Evolutionary conservation across 1,139 yeast genomes (phyloP).

Genomic region (Pichia sp.): DNA sequence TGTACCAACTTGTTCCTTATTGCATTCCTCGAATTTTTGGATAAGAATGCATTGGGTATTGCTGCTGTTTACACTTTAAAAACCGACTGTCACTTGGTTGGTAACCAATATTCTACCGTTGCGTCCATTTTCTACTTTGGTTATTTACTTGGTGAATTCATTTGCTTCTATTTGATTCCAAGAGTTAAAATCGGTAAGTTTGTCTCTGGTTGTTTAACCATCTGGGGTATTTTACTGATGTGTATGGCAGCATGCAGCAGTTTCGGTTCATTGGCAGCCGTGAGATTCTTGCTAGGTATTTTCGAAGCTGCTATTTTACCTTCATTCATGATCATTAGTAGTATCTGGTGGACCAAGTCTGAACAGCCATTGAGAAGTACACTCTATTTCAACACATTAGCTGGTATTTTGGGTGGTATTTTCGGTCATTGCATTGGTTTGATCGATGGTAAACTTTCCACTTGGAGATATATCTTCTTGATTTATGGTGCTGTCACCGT

Average conservation of each 20-base stretch:
- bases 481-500: conserved; percentile 50
- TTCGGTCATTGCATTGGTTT: conserved; percentile 26
- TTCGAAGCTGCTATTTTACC: conserved; percentile 35
- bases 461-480: conserved; percentile 51
- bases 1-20: conserved; percentile 8
- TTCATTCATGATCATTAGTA: conserved; percentile 31
- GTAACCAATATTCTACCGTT: conserved; percentile 23
- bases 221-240: conserved; percentile 26
- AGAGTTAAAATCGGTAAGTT: conserved; percentile 24
- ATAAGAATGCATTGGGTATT: conserved; percentile 23
- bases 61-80: conserved; percentile 24
- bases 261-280: conserved; percentile 37
- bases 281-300: conserved; percentile 36
- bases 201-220: conserved; percentile 17
- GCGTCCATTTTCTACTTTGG: conserved; percentile 58
- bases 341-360: conserved; percentile 33
- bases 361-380: conserved; percentile 27
- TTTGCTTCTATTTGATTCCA: conserved; percentile 19
- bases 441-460: conserved; percentile 25
- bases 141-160: conserved; percentile 37
- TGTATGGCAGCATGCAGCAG: conserved; percentile 33
- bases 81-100: too few relatives aligned
- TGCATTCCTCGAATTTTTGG: conserved; percentile 23
- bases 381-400: conserved; percentile 28
- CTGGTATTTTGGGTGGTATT: conserved; percentile 25